Conservation (phyloP, 176 grass and related monocot species). For the Cenchrus americanus region DNA sequence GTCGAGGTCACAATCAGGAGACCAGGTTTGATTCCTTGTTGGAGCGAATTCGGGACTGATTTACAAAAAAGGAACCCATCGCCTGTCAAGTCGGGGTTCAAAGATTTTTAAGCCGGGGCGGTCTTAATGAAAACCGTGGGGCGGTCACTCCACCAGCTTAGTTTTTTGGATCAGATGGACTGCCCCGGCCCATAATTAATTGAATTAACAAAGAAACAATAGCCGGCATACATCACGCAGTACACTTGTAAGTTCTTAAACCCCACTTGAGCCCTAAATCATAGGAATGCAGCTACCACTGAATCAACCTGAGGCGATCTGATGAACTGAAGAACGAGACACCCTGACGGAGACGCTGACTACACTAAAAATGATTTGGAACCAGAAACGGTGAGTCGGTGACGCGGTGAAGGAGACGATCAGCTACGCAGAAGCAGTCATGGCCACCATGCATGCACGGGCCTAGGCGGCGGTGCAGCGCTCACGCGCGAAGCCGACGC, state of each 20-base stretch:
- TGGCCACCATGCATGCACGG: too few relatives aligned
- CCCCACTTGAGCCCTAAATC: not conserved
- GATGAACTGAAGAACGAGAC: not conserved
- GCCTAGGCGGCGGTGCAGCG: slow-evolving; percentile 49
- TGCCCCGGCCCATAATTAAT: too few relatives aligned
- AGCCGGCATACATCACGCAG: not conserved
- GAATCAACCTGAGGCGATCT: not conserved
- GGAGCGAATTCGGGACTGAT: too few relatives aligned
- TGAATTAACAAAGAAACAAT: too few relatives aligned
- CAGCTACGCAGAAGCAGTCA: not conserved
- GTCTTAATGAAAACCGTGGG: too few relatives aligned
- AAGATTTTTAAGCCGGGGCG: too few relatives aligned
- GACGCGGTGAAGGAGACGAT: not conserved
- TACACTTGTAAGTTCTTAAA: not conserved
- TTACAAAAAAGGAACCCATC: too few relatives aligned
- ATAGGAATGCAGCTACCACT: not conserved
- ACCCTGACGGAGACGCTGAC: not conserved
- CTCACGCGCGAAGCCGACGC: slow-evolving; percentile 77
- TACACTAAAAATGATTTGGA: slow-evolving; percentile 7
- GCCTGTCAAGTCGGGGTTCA: too few relatives aligned
- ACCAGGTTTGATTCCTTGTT: too few relatives aligned
- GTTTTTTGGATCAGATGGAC: too few relatives aligned
- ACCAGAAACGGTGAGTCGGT: not conserved
- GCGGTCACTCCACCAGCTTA: too few relatives aligned
- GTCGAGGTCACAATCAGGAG: too few relatives aligned